A percentile compares a stretch with the other conserved stretches of the same genome.
Evolutionary conservation across 108 stramenopile genomes (phyloP).

Genomic region (Pseudonitzschia multiseries): DNA sequence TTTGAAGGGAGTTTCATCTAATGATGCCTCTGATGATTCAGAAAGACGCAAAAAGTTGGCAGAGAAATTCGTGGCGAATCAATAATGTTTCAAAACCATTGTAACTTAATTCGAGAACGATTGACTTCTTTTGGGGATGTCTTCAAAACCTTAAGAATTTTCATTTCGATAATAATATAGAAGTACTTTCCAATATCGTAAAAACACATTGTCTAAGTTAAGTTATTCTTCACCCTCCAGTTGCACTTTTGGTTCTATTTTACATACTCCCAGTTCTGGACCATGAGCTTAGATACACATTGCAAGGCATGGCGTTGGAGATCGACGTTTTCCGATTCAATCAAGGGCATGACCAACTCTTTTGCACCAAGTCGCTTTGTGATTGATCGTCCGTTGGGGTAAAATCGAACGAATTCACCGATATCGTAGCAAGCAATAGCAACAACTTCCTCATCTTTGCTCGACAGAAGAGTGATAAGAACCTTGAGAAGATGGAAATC

Average conservation of each 20-base stretch:
- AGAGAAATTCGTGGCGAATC: conserved; percentile 9
- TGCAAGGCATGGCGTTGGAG: conserved; percentile 94
- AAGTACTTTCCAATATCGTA: background rate
- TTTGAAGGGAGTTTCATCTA: conserved; percentile 30
- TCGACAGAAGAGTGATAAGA: conserved; percentile 79
- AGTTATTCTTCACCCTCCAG: background rate
- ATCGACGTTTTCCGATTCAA: conserved; percentile 91
- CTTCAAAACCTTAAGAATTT: background rate
- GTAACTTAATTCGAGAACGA: background rate
- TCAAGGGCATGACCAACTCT: conserved; percentile 90
- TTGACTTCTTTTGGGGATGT: background rate
- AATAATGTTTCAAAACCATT: background rate
- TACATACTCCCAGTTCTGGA: conserved; percentile 84
- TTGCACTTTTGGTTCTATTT: conserved; percentile 29
- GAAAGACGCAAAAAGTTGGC: conserved; percentile 3
- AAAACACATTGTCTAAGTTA: background rate
- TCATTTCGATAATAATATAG: too few species aligned
- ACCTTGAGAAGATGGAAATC: conserved; percentile 77
- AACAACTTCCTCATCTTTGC: conserved; percentile 87
- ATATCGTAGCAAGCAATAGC: conserved; percentile 96
- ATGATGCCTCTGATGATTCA: conserved; percentile 16
- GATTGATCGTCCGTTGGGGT: conserved; percentile 91
- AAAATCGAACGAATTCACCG: conserved; percentile 96
- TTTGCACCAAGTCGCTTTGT: conserved; percentile 92
- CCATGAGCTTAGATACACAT: conserved; percentile 96